Evolutionary conservation across 257 asterid genomes (phyloP), one percentile per base, ranked within the genome.

Genomic region (Buddleja alternifolia): DNA sequence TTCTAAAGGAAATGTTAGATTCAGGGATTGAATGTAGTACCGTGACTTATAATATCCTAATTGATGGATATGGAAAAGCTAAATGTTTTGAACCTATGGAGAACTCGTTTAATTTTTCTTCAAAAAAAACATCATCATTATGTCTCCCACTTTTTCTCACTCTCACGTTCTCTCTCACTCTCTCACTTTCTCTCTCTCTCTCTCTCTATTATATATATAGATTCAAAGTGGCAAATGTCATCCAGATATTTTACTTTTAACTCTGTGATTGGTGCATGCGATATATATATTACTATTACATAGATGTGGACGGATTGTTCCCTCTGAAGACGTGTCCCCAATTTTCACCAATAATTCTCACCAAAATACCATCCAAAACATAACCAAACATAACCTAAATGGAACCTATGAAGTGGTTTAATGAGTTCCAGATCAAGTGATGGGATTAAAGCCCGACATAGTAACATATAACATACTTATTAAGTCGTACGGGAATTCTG

Each of bases 401-500:
- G 95, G 97, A 93, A n/a, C n/a, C n/a, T n/a, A n/a, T n/a, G 81
- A 85, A 80, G 69, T 85, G 97, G 97, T 93, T 87, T 77, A 89
- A 87, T 70, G 95, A 88, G 72, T 93, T 90, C n/a, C n/a, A n/a
- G n/a, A n/a, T 85, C 90, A 74, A 85, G 67, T 74, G 47, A 93
- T 93, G 96, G 96, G 96, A 55, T 62, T 87, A 32, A 74, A 78
- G 61, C 93, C 99, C n/a, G 96, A 93, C 62, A 37, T 83, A 52
- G 72, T 84, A 84, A 93, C 99, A 4, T 90, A 75, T 68, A 93
- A 93, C 48, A 82, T 87, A 45, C 69, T 90, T 58, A 87, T 93
- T 4, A 87, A 71, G 65, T 84, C 96, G 21, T 93, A 87, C 44
- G 96, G 95, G 40, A 83, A 65, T 67, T 80, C 81, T 52, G 85